Conservation (phyloP, 441 rosid species). For the Populus hybrid region DNA sequence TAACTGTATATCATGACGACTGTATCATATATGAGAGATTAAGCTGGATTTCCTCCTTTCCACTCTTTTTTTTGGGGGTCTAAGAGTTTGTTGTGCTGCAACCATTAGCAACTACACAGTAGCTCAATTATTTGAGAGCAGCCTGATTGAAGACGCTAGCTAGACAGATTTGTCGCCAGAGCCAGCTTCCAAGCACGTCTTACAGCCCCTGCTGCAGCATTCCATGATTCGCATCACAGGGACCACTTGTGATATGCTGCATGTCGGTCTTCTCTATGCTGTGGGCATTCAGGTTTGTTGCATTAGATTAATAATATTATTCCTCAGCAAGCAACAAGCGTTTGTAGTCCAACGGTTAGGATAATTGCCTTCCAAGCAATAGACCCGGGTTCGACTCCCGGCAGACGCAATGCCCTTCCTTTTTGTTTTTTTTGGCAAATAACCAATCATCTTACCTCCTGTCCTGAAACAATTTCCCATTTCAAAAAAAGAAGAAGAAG, state of each 20-base stretch:
- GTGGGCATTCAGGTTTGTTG: fast-evolving
- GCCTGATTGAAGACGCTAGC: not conserved
- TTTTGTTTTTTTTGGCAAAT: not conserved
- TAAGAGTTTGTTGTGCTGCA: not conserved
- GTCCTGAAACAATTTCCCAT: not conserved
- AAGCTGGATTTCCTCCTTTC: not conserved
- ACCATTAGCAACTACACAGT: not conserved
- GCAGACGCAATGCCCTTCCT: conserved; percentile 46
- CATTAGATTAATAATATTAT: no score
- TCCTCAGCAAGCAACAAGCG: conserved; percentile 21
- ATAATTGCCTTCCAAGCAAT: conserved; percentile 98
- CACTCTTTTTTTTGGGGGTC: not conserved
- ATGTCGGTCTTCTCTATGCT: no score
- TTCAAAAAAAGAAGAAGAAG: no score
- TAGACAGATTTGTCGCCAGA: not conserved
- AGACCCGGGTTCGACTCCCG: conserved; percentile 99
- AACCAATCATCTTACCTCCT: not conserved
- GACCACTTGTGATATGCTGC: not conserved
- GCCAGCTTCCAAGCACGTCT: not conserved
- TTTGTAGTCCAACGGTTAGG: conserved; percentile 98
- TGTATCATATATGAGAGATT: not conserved
- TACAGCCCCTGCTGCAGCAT: not conserved
- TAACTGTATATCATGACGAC: not conserved
- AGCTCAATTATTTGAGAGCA: not conserved
- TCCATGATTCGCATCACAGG: not conserved